Conservation (phyloP, 2,329 filamentous ascomycete genomes). For the Biscogniauxia marginata region DNA sequence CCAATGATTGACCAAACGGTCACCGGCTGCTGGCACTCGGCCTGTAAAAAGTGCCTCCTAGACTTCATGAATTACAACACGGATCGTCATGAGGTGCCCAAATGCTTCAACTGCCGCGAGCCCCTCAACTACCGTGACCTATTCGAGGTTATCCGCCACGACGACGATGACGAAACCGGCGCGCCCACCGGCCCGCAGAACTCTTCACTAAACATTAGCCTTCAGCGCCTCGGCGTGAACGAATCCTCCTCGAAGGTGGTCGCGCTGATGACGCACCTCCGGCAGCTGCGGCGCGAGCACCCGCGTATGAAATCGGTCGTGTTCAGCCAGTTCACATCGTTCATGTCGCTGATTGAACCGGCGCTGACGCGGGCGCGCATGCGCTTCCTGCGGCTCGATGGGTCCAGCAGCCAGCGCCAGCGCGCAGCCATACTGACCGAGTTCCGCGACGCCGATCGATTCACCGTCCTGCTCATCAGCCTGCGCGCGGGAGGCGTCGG, state of each 20-base stretch:
- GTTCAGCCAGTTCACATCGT: slow-evolving; percentile 97
- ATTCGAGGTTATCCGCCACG: slow-evolving; percentile 87
- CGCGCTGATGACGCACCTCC: slow-evolving; percentile 73
- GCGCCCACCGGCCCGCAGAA: slow-evolving; percentile 36
- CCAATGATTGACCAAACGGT: slow-evolving; percentile 94
- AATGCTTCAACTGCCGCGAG: slow-evolving; percentile 89
- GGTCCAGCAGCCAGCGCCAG: slow-evolving; percentile 81
- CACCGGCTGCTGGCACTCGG: slow-evolving; percentile 96
- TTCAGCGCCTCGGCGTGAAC: slow-evolving; percentile 59
- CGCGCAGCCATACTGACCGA: slow-evolving; percentile 74
- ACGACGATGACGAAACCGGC: slow-evolving; percentile 46
- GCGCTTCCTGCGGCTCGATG: slow-evolving; percentile 83
- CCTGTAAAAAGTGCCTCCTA: slow-evolving; percentile 90
- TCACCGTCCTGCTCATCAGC: slow-evolving; percentile 77
- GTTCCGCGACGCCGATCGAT: slow-evolving; percentile 63
- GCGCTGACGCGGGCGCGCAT: slow-evolving; percentile 73
- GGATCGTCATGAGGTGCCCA: slow-evolving; percentile 70
- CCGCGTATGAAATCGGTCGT: slow-evolving; percentile 81
- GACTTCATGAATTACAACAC: slow-evolving; percentile 86
- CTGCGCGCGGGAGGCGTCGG: slow-evolving; percentile 90
- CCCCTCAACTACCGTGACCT: slow-evolving; percentile 79
- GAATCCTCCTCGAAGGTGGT: slow-evolving; percentile 87
- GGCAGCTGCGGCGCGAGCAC: slow-evolving; percentile 63
- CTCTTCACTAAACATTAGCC: slow-evolving; percentile 53
- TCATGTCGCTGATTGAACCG: slow-evolving; percentile 85